phyloP scores from a whole-genome alignment of 2,329 filamentous ascomycete species.

The Bipolaris gigantea region DNA sequence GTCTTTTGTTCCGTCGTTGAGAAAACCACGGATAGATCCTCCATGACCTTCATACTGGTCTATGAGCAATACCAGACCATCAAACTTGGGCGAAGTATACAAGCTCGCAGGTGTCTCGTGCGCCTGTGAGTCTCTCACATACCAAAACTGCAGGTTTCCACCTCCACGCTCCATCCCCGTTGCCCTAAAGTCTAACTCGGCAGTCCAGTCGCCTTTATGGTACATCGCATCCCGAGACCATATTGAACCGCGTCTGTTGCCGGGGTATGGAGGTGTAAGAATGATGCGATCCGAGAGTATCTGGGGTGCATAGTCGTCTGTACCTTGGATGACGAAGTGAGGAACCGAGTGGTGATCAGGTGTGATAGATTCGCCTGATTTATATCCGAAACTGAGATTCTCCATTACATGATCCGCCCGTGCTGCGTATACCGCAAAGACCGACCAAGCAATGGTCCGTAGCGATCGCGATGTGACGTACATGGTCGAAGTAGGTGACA shows the following conservation, averaged over 20 bases:
- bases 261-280: constrained; percentile 84
- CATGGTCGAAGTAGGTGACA: constrained; percentile 31
- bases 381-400: constrained; percentile 76
- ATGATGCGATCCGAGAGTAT: constrained; percentile 87
- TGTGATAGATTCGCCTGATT: constrained; percentile 65
- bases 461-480: constrained; percentile 43
- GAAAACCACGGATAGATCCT: constrained; percentile 85
- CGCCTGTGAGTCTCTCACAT: constrained; percentile 68
- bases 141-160: constrained; percentile 94
- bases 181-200: constrained; percentile 84
- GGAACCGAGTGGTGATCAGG: constrained; percentile 59
- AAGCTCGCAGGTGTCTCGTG: constrained; percentile 73
- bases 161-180: constrained; percentile 81
- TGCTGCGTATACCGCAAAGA: constrained; percentile 53
- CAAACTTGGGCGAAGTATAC: constrained; percentile 82
- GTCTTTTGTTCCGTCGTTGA: constrained; percentile 86
- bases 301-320: constrained; percentile 59
- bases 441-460: constrained; percentile 46
- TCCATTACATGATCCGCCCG: constrained; percentile 70
- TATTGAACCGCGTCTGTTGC: constrained; percentile 78
- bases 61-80: constrained; percentile 84
- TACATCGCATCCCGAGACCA: constrained; percentile 70
- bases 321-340: constrained; percentile 56
- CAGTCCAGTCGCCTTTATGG: constrained; percentile 71
- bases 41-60: constrained; percentile 78